Evolutionary conservation across 1,139 yeast species (phyloP).

Genomic region (Spathaspora jeffriesii): DNA sequence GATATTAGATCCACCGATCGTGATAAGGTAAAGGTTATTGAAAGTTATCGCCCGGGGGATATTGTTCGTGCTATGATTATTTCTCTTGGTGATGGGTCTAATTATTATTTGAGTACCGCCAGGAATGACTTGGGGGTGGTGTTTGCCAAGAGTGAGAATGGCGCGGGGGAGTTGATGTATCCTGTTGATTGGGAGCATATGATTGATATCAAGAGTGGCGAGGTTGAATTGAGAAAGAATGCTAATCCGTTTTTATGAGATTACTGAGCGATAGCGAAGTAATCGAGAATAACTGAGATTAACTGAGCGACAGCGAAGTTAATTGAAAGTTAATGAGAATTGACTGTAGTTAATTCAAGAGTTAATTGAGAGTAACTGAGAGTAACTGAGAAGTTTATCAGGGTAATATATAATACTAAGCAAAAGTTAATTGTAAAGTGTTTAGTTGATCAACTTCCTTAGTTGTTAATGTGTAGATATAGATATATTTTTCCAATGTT

Average conservation of each 20-base stretch:
- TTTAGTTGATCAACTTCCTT: too few species aligned
- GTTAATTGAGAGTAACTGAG: too few species aligned
- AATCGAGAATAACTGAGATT: not conserved
- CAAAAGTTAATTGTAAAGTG: too few species aligned
- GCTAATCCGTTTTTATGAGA: constrained; percentile 71
- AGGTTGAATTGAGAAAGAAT: constrained; percentile 79
- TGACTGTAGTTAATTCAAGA: too few species aligned
- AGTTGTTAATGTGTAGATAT: too few species aligned
- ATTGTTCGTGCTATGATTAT: constrained; percentile 80
- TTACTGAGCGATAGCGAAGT: not conserved
- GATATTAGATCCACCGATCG: constrained; percentile 92
- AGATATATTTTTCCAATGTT: too few species aligned
- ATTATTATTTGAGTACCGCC: constrained; percentile 88
- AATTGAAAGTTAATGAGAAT: too few species aligned
- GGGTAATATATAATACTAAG: too few species aligned
- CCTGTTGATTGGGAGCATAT: constrained; percentile 97
- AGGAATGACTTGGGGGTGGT: constrained; percentile 92
- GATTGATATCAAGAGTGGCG: constrained; percentile 77
- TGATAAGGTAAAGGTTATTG: constrained; percentile 79
- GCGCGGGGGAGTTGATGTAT: constrained; percentile 80
- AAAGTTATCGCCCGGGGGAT: constrained; percentile 90
- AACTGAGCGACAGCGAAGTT: not conserved
- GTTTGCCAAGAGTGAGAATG: constrained; percentile 71
- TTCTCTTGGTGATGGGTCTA: constrained; percentile 91
- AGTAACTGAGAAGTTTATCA: too few species aligned